phyloP scores from a whole-genome alignment of 441 rosid genomes.

The Monsonia emarginata region DNA sequence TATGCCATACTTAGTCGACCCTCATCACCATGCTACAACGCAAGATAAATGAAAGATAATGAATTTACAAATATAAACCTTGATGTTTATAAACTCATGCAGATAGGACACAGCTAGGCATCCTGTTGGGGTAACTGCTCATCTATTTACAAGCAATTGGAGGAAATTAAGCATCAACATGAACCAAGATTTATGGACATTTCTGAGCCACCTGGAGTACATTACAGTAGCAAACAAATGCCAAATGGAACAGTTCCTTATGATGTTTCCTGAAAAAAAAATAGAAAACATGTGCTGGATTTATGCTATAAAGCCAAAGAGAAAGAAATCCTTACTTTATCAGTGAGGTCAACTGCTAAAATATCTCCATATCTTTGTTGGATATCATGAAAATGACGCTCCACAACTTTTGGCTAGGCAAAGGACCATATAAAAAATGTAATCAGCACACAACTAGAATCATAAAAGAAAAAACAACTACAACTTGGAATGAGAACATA shows the following conservation, averaged over 20 bases:
- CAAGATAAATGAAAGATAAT: constrained; percentile 17
- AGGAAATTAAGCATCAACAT: constrained; percentile 6
- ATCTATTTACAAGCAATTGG: not conserved
- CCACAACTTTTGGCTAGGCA: constrained; percentile 62
- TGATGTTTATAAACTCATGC: not conserved
- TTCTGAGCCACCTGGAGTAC: not conserved
- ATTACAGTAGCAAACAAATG: not conserved
- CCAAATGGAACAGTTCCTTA: constrained; percentile 11
- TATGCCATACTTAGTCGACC: constrained; percentile 70
- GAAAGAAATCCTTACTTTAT: constrained; percentile 45
- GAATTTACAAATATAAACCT: constrained; percentile 8
- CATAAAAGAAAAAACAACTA: not conserved
- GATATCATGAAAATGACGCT: constrained; percentile 82
- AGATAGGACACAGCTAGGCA: not conserved
- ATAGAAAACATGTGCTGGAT: not conserved
- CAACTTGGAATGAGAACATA: constrained; percentile 24
- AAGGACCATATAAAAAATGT: constrained; percentile 13
- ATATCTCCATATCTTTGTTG: constrained; percentile 76
- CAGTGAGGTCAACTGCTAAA: constrained; percentile 63
- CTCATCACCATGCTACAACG: constrained; percentile 76
- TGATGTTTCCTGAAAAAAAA: not conserved
- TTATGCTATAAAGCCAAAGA: constrained; percentile 15
- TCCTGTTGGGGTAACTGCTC: not conserved
- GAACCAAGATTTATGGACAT: not conserved
- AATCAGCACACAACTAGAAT: constrained; percentile 14